phyloP scores from a whole-genome alignment of 192 early-diverging fungal genomes.

The Entomortierella lignicola region DNA sequence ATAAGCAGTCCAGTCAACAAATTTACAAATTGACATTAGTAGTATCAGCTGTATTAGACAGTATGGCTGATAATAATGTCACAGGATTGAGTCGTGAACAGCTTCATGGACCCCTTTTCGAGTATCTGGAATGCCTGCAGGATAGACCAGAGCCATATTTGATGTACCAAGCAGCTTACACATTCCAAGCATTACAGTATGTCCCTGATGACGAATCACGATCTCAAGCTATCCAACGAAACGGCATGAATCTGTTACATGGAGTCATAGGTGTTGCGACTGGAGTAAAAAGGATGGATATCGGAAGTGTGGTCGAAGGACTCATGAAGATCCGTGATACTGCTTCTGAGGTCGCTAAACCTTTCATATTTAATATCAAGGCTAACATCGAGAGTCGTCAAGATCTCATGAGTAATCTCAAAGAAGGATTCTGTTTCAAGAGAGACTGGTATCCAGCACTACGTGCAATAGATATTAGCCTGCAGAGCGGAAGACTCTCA shows the following conservation, averaged over 20 bases:
- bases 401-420: background rate
- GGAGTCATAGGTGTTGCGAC: background rate
- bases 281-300: conserved; percentile 4
- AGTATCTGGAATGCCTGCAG: background rate
- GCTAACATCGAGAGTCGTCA: background rate
- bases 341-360: background rate
- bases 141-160: background rate
- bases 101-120: background rate
- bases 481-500: background rate
- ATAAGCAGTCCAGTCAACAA: background rate
- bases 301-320: background rate
- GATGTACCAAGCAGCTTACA: conserved; percentile 9
- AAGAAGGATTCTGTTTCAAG: background rate
- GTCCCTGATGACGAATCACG: conserved; percentile 14
- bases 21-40: background rate
- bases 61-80: conserved; percentile 8
- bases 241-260: background rate
- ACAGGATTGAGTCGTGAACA: conserved; percentile 1
- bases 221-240: background rate
- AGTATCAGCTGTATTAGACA: conserved; percentile 1
- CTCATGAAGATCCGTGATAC: background rate
- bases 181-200: conserved; percentile 15
- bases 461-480: background rate
- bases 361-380: background rate
- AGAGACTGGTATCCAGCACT: background rate